These are phyloP conservation scores for Dactylellina leptospora DNA, from an alignment of 2,329 filamentous ascomycete species.

Conservation along the genomic window DNA sequence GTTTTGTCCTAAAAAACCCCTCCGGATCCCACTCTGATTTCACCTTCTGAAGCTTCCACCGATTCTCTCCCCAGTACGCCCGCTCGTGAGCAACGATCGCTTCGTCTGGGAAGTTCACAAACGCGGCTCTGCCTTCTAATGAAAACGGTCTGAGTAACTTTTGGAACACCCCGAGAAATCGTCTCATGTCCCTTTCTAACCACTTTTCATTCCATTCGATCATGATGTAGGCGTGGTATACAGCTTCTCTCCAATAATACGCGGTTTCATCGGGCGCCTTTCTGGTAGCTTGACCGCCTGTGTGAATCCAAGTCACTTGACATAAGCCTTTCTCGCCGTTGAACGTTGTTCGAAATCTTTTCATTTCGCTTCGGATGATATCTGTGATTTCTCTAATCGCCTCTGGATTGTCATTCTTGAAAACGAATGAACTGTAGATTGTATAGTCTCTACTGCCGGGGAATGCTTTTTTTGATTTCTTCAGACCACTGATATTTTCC, in stretches of 20 bases:
- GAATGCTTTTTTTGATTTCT: slow-evolving; percentile 56
- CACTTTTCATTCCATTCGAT: slow-evolving; percentile 59
- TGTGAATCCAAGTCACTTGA: slow-evolving; percentile 58
- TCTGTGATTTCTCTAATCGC: slow-evolving; percentile 14
- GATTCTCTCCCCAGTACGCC: not conserved
- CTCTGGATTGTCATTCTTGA: slow-evolving; percentile 31
- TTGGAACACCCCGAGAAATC: slow-evolving; percentile 54
- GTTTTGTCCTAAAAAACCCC: not conserved
- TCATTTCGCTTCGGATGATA: slow-evolving; percentile 47
- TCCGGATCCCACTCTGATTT: not conserved
- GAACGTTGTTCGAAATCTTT: slow-evolving; percentile 54
- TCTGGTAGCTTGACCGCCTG: slow-evolving; percentile 53
- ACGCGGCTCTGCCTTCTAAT: slow-evolving; percentile 55
- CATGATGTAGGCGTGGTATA: slow-evolving; percentile 58
- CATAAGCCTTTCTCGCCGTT: slow-evolving; percentile 51
- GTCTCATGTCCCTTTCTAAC: slow-evolving; percentile 58
- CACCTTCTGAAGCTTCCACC: not conserved
- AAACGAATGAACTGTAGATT: slow-evolving; percentile 58
- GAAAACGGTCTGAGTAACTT: slow-evolving; percentile 54
- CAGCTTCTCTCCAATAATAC: slow-evolving; percentile 58
- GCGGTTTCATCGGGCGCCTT: slow-evolving; percentile 54
- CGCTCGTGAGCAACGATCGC: not conserved
- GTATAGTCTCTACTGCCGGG: slow-evolving; percentile 55
- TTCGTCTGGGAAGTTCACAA: slow-evolving; percentile 57
- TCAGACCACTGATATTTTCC: slow-evolving; percentile 57